Percentiles rank a stretch among this genome's conserved stretches.
Conservation (phyloP, 345 rosid species). For the Turritis glabra region DNA sequence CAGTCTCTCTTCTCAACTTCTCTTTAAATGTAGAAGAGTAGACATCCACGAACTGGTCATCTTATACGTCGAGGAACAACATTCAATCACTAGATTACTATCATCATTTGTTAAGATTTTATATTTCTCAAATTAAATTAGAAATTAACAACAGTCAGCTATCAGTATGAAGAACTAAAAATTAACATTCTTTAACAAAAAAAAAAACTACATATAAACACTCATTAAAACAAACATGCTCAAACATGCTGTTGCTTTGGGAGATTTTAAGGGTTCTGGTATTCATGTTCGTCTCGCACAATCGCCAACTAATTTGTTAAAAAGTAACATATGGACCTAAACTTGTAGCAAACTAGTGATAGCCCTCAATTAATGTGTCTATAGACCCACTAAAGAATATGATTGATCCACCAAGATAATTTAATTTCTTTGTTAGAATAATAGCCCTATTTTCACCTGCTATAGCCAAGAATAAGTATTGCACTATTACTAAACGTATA, state of each 20-base stretch:
- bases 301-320: neutral
- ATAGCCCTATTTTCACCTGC: constrained; percentile 11
- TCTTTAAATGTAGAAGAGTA: too few relatives aligned
- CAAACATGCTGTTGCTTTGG: neutral
- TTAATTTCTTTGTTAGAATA: neutral
- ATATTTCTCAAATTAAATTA: neutral
- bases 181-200: neutral
- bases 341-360: constrained; percentile 13
- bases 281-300: too few relatives aligned
- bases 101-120: neutral
- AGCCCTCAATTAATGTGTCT: neutral
- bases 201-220: neutral
- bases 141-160: neutral
- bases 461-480: neutral
- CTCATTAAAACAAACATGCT: too few relatives aligned
- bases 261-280: too few relatives aligned
- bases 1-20: too few relatives aligned
- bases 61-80: too few relatives aligned
- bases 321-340: neutral
- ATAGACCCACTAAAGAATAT: constrained; percentile 1
- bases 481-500: constrained; percentile 14
- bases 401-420: constrained; percentile 10
- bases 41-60: too few relatives aligned
- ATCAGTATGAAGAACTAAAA: neutral
- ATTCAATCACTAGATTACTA: neutral